A percentile compares a stretch with the other conserved stretches of the same genome.
Conservation (phyloP, 805 yeast species). For the Spencermartinsiella europaea region DNA sequence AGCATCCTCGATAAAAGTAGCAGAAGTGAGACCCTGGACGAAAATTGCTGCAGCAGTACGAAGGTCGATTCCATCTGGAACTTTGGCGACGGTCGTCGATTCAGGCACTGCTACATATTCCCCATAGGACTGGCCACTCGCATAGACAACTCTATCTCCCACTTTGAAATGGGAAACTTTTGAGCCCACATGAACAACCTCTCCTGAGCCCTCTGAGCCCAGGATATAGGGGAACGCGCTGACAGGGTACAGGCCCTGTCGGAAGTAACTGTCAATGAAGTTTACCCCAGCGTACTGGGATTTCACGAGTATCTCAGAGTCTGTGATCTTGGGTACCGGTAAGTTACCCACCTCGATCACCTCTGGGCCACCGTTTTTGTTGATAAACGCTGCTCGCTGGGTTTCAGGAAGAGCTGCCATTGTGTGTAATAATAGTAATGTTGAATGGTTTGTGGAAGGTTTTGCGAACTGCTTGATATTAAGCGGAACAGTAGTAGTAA, state of each 20-base stretch:
- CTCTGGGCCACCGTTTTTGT: constrained; percentile 54
- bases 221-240: constrained; percentile 49
- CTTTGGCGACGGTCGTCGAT: constrained; percentile 37
- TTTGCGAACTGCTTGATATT: too few species aligned
- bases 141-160: constrained; percentile 68
- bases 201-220: constrained; percentile 62
- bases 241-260: constrained; percentile 68
- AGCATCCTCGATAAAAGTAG: constrained; percentile 63
- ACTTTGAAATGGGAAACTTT: constrained; percentile 47
- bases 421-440: too few species aligned
- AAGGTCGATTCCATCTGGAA: constrained; percentile 44
- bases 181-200: constrained; percentile 58
- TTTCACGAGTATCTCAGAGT: constrained; percentile 61
- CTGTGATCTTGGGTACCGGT: constrained; percentile 53
- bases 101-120: constrained; percentile 51
- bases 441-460: too few species aligned
- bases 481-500: too few species aligned
- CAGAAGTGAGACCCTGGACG: constrained; percentile 75
- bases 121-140: constrained; percentile 55
- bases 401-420: constrained; percentile 16
- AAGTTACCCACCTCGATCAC: constrained; percentile 53
- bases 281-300: constrained; percentile 77
- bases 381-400: constrained; percentile 31
- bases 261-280: constrained; percentile 76
- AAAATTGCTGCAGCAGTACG: constrained; percentile 53